Percentiles rank a stretch among this genome's conserved stretches.
Conservation (phyloP, 495 filamentous ascomycete genomes). For the Talaromyces trachyspermus region DNA sequence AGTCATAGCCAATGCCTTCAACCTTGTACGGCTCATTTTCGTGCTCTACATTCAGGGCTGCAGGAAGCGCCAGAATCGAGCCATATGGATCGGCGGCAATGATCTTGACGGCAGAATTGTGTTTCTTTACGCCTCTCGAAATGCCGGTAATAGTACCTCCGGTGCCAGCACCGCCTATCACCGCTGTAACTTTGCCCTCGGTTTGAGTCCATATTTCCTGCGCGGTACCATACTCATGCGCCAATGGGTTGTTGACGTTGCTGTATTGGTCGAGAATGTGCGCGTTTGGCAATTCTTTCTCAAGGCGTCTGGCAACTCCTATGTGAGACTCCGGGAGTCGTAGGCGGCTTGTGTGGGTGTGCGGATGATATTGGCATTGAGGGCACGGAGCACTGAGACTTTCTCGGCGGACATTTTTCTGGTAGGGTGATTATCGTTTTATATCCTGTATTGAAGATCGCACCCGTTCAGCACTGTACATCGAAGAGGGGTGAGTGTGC, state of each 20-base stretch:
- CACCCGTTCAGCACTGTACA: too few relatives aligned
- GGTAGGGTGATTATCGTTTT: conserved; percentile 97
- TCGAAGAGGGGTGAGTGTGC: too few relatives aligned
- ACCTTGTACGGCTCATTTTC: conserved; percentile 89
- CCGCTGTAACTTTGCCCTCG: conserved; percentile 70
- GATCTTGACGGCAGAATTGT: conserved; percentile 74
- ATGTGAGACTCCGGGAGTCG: conserved; percentile 96
- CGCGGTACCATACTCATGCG: conserved; percentile 91
- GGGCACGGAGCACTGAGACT: conserved; percentile 82
- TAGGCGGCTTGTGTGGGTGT: conserved; percentile 94
- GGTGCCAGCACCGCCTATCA: conserved; percentile 91
- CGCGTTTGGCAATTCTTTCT: conserved; percentile 93
- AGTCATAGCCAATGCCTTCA: conserved; percentile 98
- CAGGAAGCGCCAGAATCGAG: conserved; percentile 77
- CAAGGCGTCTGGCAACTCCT: conserved; percentile 78
- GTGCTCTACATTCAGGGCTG: conserved; percentile 65
- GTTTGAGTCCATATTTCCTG: conserved; percentile 95
- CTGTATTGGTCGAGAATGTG: conserved; percentile 96
- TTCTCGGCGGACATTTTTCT: conserved; percentile 99
- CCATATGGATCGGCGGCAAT: conserved; percentile 89
- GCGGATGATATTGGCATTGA: conserved; percentile 95
- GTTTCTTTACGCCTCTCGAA: conserved; percentile 76
- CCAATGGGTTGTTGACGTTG: conserved; percentile 84
- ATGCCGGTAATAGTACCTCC: conserved; percentile 93
- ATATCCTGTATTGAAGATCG: conserved; percentile 47